Conservation (phyloP, 1,139 yeast genomes). For the Kodamaea derodonti region DNA sequence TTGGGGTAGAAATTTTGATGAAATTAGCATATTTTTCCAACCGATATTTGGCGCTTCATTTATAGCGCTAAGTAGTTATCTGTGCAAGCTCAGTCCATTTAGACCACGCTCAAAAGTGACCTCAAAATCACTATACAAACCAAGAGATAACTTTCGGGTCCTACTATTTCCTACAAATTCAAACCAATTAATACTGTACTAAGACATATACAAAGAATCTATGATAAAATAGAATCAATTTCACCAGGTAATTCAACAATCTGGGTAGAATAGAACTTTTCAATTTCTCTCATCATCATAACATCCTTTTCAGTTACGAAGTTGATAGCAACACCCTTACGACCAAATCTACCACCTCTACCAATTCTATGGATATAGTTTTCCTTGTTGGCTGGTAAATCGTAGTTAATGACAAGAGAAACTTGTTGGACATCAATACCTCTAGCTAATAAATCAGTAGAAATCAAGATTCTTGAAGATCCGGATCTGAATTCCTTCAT, state of each 20-base stretch:
- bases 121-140: no score
- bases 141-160: no score
- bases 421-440: slow-evolving; percentile 99
- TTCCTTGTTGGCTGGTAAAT: slow-evolving; percentile 95
- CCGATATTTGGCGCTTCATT: no score
- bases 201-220: slow-evolving; percentile 15
- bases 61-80: no score
- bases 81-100: no score
- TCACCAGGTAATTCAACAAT: slow-evolving; percentile 97
- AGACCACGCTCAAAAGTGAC: no score
- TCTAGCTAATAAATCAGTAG: slow-evolving; percentile 98
- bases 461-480: slow-evolving; percentile 92
- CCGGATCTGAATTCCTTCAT: slow-evolving; percentile 99
- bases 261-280: slow-evolving; percentile 97
- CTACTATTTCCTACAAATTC: no score
- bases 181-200: no score
- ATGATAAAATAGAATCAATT: slow-evolving; percentile 75
- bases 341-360: slow-evolving; percentile 99
- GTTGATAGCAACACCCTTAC: slow-evolving; percentile 99
- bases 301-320: slow-evolving; percentile 90
- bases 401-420: slow-evolving; percentile 95
- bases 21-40: not conserved
- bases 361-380: slow-evolving; percentile 99
- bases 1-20: not conserved
- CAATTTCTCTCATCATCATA: slow-evolving; percentile 94